phyloP scores from a whole-genome alignment of 441 rosid species.

The Brassica balearica region DNA sequence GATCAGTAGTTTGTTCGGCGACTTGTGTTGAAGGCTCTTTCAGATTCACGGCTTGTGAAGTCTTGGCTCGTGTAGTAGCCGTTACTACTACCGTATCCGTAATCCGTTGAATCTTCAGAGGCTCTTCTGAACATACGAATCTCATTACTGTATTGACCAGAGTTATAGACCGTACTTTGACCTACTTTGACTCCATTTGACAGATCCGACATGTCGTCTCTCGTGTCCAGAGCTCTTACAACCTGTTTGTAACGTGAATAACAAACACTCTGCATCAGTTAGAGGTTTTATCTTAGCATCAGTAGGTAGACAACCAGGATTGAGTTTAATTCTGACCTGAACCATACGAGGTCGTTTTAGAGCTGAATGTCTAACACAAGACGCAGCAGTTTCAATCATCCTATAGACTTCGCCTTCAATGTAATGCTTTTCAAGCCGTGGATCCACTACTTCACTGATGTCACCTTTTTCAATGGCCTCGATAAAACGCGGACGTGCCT shows the following conservation, averaged over 20 bases:
- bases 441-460: conserved; percentile 65
- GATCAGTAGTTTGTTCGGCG: conserved; percentile 8
- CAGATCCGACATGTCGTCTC: conserved; percentile 66
- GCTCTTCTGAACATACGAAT: conserved; percentile 65
- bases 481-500: conserved; percentile 82
- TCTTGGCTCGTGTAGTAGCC: conserved; percentile 41
- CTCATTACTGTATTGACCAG: conserved; percentile 73
- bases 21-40: conserved; percentile 40
- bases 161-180: conserved; percentile 78
- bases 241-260: conserved; percentile 49
- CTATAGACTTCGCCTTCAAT: conserved; percentile 67
- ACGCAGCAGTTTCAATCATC: conserved; percentile 91
- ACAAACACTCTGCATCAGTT: background rate
- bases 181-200: conserved; percentile 81
- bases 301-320: background rate
- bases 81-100: conserved; percentile 7
- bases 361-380: conserved; percentile 84
- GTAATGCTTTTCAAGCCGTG: conserved; percentile 65
- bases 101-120: conserved; percentile 39
- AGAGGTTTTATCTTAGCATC: background rate
- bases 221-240: conserved; percentile 75
- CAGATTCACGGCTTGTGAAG: conserved; percentile 36
- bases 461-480: conserved; percentile 74
- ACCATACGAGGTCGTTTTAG: conserved; percentile 90
- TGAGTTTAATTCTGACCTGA: conserved; percentile 53